These are phyloP conservation scores for Rusavskia elegans DNA, from an alignment of 495 filamentous ascomycete genomes.

Conservation along the genomic window DNA sequence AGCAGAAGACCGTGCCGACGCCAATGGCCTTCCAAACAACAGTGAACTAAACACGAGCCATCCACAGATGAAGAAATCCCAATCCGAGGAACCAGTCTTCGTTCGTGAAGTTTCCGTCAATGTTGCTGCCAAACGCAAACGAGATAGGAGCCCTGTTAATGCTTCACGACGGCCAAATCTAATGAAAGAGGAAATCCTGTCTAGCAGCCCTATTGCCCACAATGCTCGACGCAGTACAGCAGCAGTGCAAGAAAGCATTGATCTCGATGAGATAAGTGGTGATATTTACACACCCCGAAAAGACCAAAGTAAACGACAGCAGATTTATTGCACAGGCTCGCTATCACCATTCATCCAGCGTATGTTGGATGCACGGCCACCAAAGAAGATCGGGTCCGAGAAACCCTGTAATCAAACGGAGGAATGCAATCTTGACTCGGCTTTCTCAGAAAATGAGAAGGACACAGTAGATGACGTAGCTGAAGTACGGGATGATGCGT, in stretches of 20 bases:
- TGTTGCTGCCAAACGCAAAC: constrained; percentile 9
- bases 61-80: background rate
- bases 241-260: constrained; percentile 33
- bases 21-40: background rate
- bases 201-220: constrained; percentile 8
- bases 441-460: background rate
- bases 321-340: constrained; percentile 1
- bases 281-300: constrained; percentile 46
- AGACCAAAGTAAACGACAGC: constrained; percentile 24
- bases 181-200: constrained; percentile 10
- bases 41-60: too few species aligned
- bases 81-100: constrained; percentile 9
- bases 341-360: background rate
- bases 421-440: background rate
- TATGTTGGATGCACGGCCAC: too few species aligned
- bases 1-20: background rate
- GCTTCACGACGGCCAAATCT: background rate
- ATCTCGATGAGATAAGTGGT: constrained; percentile 54
- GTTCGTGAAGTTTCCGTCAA: constrained; percentile 10
- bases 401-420: background rate
- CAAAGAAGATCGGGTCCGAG: too few species aligned
- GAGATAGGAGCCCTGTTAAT: background rate
- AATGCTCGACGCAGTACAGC: background rate
- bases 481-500: background rate
- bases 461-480: background rate